Base-by-base conservation (phyloP, 305 asterid species). In the Ruellia speciosa region DNA sequence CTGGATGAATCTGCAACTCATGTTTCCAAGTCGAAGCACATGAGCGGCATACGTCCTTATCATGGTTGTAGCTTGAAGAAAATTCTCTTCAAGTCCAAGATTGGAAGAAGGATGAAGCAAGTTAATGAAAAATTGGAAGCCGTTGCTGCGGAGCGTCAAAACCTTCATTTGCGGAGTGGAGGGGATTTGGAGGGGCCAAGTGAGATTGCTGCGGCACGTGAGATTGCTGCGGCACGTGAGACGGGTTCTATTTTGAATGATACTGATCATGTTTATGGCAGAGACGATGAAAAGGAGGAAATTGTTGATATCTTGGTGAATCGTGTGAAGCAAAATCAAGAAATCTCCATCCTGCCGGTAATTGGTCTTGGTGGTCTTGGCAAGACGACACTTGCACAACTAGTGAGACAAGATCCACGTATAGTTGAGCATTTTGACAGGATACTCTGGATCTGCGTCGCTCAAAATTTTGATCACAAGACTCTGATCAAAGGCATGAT, bases 401-500 rank as follows among this genome's bases (percentile, higher is more conserved):
- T 51, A 39, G 46, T 52, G 12, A 24, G 31, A 4, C 3, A 37
- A 0, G 58, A 49, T 35, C 37, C 24, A 9, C 51, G 31, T 8
- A 16, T 62, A 5, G 19, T 0, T 0, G 52, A 45, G 5, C 68
- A 54, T 54, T 54, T 63, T 18, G 53, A 63, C 4, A 14, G 5
- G 0, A 12, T 15, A 4, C 13, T 49, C 12, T 63, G 68, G 68
- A 62, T 64, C 3, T 63, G 64, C 33, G 67, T 70, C 3, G 53
- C 70, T 0, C 66, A 72, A 10, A 14, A 52, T 10, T 66, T 52
- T 35, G 47, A 19, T 54, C 0, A 2, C 0, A 60, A 56, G 49
- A 43, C n/a, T 4, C 18, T 59, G 45, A 0, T 59, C 14, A 9
- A 16, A 18, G 55, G 34, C 0, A 48, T 54, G 35, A 31, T 70